phyloP scores from a whole-genome alignment of 2,329 filamentous ascomycete species.

The Diaporthe sp. region DNA sequence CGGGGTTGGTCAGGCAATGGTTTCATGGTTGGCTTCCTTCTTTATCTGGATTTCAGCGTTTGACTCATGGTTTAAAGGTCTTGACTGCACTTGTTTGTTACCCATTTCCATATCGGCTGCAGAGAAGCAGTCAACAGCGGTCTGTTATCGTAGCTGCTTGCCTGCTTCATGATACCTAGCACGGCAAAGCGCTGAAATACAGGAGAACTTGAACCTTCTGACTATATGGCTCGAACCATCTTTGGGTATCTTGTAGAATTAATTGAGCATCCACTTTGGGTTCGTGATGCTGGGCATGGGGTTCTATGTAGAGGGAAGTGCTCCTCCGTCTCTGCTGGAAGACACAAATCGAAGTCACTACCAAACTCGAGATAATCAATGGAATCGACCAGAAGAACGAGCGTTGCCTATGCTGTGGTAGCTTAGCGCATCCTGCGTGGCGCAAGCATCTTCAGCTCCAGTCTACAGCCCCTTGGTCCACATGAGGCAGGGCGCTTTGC shows the following conservation, averaged over 20 bases:
- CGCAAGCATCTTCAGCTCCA: conserved; percentile 1
- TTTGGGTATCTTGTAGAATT: no score
- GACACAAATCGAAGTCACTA: not conserved
- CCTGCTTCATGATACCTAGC: conserved; percentile 30
- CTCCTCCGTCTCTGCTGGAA: not conserved
- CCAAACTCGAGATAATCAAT: not conserved
- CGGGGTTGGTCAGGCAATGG: conserved; percentile 14
- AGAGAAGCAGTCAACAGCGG: not conserved
- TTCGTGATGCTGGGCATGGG: no score
- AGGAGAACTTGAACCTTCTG: not conserved
- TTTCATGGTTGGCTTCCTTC: conserved; percentile 23
- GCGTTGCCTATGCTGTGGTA: not conserved
- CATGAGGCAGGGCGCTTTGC: not conserved
- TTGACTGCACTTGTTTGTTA: not conserved
- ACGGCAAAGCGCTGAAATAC: conserved; percentile 27
- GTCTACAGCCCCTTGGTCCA: not conserved
- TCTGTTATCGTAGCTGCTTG: conserved; percentile 10
- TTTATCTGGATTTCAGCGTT: conserved; percentile 26
- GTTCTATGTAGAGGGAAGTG: no score
- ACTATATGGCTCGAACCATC: no score
- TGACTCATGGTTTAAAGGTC: conserved; percentile 12
- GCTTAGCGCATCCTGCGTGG: not conserved
- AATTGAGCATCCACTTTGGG: no score
- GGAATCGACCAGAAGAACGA: not conserved
- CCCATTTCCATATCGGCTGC: conserved; percentile 2